A percentile compares a stretch with the other conserved stretches of the same genome.
These are phyloP conservation scores for Phaeodactylum tricornutum DNA, from an alignment of 108 stramenopile genomes.

Conservation along the genomic window DNA sequence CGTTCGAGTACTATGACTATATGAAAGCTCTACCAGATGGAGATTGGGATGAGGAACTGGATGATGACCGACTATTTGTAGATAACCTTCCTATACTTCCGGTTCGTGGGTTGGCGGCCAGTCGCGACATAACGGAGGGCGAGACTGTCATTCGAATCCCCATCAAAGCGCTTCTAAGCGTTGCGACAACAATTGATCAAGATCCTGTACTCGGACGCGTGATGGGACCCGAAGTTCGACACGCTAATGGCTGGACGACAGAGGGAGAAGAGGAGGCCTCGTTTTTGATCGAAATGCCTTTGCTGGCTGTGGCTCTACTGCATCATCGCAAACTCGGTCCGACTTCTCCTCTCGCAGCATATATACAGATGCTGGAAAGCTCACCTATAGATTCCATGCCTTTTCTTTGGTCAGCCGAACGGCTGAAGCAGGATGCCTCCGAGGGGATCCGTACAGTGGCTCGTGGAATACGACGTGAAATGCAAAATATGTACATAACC, in stretches of 20 bases:
- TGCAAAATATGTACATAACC: slow-evolving; percentile 55
- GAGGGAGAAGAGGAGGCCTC: not conserved
- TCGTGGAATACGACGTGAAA: slow-evolving; percentile 43
- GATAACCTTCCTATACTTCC: slow-evolving; percentile 22
- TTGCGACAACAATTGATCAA: slow-evolving; percentile 62
- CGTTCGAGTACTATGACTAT: slow-evolving; percentile 62
- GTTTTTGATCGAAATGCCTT: slow-evolving; percentile 46
- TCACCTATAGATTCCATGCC: slow-evolving; percentile 41
- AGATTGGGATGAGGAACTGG: slow-evolving; percentile 12
- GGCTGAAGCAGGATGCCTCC: slow-evolving; percentile 24
- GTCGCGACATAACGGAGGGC: slow-evolving; percentile 39
- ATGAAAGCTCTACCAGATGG: slow-evolving; percentile 29
- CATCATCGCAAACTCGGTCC: slow-evolving; percentile 51
- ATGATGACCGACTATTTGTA: slow-evolving; percentile 23
- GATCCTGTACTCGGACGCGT: slow-evolving; percentile 53
- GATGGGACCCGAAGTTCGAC: slow-evolving; percentile 46
- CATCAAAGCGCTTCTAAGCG: slow-evolving; percentile 45
- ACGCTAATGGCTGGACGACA: slow-evolving; percentile 42
- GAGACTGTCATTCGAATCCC: slow-evolving; percentile 69
- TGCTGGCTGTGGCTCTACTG: slow-evolving; percentile 58
- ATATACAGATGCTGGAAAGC: slow-evolving; percentile 38
- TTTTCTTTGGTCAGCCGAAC: slow-evolving; percentile 48
- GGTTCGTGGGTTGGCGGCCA: slow-evolving; percentile 66
- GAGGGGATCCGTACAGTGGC: slow-evolving; percentile 39
- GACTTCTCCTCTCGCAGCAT: slow-evolving; percentile 38